Conservation (phyloP, 768 basidiomycete genomes). For the Tulasnella sp. region DNA sequence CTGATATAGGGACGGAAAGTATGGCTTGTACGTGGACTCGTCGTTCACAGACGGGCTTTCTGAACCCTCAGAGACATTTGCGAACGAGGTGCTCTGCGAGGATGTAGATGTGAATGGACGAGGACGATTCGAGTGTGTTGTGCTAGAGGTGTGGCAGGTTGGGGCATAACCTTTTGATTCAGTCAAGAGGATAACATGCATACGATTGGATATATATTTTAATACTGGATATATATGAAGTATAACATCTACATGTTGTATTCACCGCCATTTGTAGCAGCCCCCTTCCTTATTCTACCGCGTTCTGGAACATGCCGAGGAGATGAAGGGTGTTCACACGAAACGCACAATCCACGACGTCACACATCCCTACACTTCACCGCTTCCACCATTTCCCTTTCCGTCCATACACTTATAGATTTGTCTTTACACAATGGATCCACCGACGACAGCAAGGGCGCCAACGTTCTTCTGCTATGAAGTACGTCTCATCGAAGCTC, state of each 20-base stretch:
- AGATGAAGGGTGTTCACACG: background rate
- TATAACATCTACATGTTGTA: too few species aligned
- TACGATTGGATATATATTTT: too few species aligned
- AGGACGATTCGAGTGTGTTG: conserved; percentile 78
- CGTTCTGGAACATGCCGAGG: background rate
- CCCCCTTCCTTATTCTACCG: too few species aligned
- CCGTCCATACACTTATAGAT: background rate
- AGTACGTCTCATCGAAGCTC: background rate
- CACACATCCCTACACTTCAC: background rate
- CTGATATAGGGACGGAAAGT: conserved; percentile 61
- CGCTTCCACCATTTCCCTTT: background rate
- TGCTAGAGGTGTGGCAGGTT: conserved; percentile 83
- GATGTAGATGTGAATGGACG: conserved; percentile 27
- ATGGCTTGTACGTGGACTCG: conserved; percentile 80
- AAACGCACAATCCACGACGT: background rate
- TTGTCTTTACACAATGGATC: background rate
- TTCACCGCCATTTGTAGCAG: too few species aligned
- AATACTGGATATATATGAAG: too few species aligned
- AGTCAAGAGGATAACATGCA: too few species aligned
- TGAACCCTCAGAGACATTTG: conserved; percentile 74
- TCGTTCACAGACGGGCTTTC: conserved; percentile 75
- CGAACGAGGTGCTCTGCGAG: conserved; percentile 67
- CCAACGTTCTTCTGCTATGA: conserved; percentile 19
- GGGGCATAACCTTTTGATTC: conserved; percentile 21
- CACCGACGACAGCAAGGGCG: background rate